Conservation (phyloP, 176 grass and related monocot species). For the Rhynchospora tenuis region DNA sequence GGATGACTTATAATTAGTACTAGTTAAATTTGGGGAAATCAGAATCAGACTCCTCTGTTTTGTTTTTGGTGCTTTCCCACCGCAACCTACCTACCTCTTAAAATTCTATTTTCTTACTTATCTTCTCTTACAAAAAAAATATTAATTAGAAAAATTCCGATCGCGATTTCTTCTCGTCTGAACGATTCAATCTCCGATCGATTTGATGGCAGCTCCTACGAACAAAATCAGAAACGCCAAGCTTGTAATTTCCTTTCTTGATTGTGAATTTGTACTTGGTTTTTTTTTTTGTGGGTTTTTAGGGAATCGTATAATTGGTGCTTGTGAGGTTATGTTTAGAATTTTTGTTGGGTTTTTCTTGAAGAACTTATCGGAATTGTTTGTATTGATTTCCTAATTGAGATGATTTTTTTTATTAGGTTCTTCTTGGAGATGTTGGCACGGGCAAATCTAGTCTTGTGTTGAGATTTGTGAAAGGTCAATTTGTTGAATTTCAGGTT, state of each 20-base stretch:
- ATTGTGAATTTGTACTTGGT: not conserved
- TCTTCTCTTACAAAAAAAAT: not conserved
- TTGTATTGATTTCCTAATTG: slow-evolving; percentile 11
- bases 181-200: not conserved
- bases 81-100: slow-evolving; percentile 5
- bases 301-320: not conserved
- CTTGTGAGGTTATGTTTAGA: not conserved
- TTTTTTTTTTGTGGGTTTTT: not conserved
- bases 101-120: slow-evolving; percentile 2
- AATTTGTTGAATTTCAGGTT: slow-evolving; percentile 99
- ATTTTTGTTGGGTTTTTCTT: not conserved
- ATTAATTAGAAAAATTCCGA: not conserved
- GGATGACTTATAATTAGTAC: slow-evolving; percentile 4
- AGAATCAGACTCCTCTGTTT: not conserved
- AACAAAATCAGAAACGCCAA: slow-evolving; percentile 53
- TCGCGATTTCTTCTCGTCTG: not conserved
- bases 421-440: slow-evolving; percentile 91
- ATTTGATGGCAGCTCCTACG: slow-evolving; percentile 32
- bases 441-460: slow-evolving; percentile 92
- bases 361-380: not conserved
- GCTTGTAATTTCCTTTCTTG: slow-evolving; percentile 22
- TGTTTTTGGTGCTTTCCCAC: not conserved
- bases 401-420: slow-evolving; percentile 32
- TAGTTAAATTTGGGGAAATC: not conserved
- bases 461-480: slow-evolving; percentile 92